Percentiles rank a stretch among this genome's conserved stretches.
Conservation (phyloP, 106 monocot genomes). For the Phalaenopsis equestris region DNA sequence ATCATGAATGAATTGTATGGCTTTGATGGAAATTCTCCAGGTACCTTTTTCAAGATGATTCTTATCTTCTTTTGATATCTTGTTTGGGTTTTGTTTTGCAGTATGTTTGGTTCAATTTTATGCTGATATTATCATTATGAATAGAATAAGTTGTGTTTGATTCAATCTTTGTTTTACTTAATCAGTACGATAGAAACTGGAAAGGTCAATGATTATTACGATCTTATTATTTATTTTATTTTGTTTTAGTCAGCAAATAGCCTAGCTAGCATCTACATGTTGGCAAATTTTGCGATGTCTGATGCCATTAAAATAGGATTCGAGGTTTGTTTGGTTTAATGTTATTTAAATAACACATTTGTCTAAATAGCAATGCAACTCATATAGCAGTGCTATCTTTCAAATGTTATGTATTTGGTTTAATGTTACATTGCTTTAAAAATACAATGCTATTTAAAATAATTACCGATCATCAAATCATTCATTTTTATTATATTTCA, state of each 20-base stretch:
- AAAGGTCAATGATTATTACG: too few species aligned
- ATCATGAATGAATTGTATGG: conserved; percentile 95
- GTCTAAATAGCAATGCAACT: background rate
- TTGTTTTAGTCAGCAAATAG: background rate
- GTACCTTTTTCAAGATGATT: conserved; percentile 16
- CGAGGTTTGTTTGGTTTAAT: background rate
- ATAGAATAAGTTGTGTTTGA: too few species aligned
- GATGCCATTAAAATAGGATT: too few species aligned
- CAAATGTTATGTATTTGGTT: too few species aligned
- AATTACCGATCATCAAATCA: too few species aligned
- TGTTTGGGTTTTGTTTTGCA: background rate
- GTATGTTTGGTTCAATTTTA: background rate
- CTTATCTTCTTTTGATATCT: background rate
- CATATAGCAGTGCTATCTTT: background rate
- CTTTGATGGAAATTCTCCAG: conserved; percentile 70
- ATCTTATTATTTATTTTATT: background rate
- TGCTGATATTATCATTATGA: background rate
- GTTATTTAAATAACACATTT: background rate
- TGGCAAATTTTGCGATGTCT: too few species aligned
- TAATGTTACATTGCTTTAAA: too few species aligned
- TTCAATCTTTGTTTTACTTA: too few species aligned
- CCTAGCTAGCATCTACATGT: too few species aligned
- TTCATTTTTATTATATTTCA: too few species aligned
- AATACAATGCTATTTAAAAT: too few species aligned
- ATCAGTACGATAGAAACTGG: too few species aligned